phyloP scores from a whole-genome alignment of 805 yeast species.

The Zygosaccharomyces kombuchaensis region DNA sequence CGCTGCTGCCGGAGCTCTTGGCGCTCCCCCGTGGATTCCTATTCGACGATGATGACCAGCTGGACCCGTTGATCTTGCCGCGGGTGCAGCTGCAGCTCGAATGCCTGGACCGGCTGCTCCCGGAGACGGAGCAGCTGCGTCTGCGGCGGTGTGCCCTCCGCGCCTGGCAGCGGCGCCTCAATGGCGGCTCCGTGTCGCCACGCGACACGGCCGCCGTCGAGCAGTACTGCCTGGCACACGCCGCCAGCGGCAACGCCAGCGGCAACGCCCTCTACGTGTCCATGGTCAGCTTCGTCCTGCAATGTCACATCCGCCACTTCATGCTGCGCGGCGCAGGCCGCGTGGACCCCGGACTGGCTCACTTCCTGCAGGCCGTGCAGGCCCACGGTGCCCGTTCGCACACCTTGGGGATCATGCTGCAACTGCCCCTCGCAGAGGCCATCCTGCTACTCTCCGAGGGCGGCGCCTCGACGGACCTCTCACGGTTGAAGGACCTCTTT shows the following conservation, averaged over 20 bases:
- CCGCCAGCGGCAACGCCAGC: background rate
- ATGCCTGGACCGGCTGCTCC: conserved; percentile 1
- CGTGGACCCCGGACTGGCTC: background rate
- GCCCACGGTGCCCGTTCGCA: background rate
- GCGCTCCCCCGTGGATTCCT: conserved; percentile 6
- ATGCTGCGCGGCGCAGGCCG: background rate
- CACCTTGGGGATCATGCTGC: conserved; percentile 12
- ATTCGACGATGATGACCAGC: background rate
- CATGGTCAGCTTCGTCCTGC: background rate
- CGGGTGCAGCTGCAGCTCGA: conserved; percentile 7
- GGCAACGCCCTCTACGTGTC: background rate
- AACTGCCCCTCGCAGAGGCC: conserved; percentile 19
- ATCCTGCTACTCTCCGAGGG: conserved; percentile 11
- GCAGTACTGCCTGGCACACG: background rate
- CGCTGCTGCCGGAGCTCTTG: background rate
- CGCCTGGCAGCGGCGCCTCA: background rate
- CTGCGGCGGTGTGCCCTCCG: background rate
- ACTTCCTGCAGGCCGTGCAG: background rate
- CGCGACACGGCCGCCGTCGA: background rate
- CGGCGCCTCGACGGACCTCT: conserved; percentile 1
- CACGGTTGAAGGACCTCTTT: conserved; percentile 15
- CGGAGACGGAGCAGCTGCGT: background rate
- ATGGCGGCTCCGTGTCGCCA: background rate
- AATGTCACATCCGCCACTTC: background rate
- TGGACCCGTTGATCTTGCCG: conserved; percentile 3